Evolutionary conservation across 2,329 filamentous ascomycete genomes (phyloP), one percentile per base, ranked within the genome.

Genomic region (Exophiala sideris): DNA sequence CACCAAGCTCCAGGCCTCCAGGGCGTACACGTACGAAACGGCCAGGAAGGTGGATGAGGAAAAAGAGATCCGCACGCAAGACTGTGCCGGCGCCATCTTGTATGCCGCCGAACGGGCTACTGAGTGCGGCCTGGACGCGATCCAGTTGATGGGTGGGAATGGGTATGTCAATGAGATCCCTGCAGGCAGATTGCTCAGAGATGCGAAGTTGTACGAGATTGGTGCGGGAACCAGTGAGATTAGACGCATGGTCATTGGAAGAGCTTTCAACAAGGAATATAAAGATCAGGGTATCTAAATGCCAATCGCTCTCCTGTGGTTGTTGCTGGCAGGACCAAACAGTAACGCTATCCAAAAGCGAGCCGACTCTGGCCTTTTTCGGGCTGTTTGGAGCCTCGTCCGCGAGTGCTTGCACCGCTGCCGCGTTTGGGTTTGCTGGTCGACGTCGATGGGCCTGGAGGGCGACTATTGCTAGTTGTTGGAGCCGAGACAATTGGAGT

Each of bases 81-180:
- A 99, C 73, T 97, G 94, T 70, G 92, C 94, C 0, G 92, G 91
- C 35, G 89, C 91, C 2, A 97, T 97, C 59, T 74, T 97, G 61
- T 96, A 95, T 71, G 91, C 92, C 1, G 91, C 91, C 0, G 92
- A 97, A 76, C 76, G 91, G 33, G 92, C 91, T 9, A 95, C 89
- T 0, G 90, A 96, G 73, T 89, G 85, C 56, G 82, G 89, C 0
- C 79, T 95, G 29, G 91, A 96, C 72, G 89, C 88, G 42, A 89
- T 97, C 55, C 94, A 99, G 73, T 79, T 96, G 56, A 81, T 99
- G 67, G 94, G 94, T 14, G 94, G 92, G 0, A 97, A 92, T 83
- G 92, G 92, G 3, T 97, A 97, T 68, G 84, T 95, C 63, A 95
- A 96, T 71, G 94, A 99, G 74, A 90, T 97, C 75, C 86, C 90